These are phyloP conservation scores for Trichoderma koningiopsis DNA, from an alignment of 2,329 filamentous ascomycete species.

Conservation along the genomic window DNA sequence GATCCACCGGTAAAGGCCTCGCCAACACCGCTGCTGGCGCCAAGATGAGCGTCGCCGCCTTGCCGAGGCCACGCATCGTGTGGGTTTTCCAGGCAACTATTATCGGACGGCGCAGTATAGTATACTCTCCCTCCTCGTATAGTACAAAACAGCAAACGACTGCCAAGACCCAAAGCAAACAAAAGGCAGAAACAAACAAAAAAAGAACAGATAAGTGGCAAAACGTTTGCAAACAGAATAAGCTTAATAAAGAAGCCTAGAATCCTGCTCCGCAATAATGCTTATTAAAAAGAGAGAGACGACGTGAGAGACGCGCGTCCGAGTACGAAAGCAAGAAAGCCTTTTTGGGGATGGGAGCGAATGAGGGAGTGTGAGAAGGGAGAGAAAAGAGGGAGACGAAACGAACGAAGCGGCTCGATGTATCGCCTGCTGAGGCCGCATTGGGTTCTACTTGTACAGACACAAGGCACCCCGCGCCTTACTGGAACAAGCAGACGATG, in stretches of 20 bases:
- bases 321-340: not conserved
- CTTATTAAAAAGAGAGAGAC: not conserved
- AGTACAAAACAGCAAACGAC: not conserved
- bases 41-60: slow-evolving; percentile 19
- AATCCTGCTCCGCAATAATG: slow-evolving; percentile 3
- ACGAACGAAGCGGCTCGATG: not conserved
- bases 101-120: not conserved
- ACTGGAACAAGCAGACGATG: slow-evolving; percentile 3
- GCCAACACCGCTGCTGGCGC: slow-evolving; percentile 21
- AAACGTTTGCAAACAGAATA: not conserved
- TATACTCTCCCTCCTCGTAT: not conserved
- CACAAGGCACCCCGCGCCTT: slow-evolving; percentile 4
- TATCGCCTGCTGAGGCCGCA: slow-evolving; percentile 9
- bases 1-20: not conserved
- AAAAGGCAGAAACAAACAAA: not conserved
- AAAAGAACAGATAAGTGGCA: not conserved
- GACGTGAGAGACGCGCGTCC: slow-evolving; percentile 18
- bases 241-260: slow-evolving; percentile 25
- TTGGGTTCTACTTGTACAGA: not conserved
- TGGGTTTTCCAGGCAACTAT: slow-evolving; percentile 15
- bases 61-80: slow-evolving; percentile 23
- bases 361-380: not conserved
- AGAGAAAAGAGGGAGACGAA: not conserved
- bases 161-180: not conserved
- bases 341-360: not conserved